These are phyloP conservation scores for Fusarium sp. DNA, from an alignment of 2,329 filamentous ascomycete genomes.

Conservation along the genomic window DNA sequence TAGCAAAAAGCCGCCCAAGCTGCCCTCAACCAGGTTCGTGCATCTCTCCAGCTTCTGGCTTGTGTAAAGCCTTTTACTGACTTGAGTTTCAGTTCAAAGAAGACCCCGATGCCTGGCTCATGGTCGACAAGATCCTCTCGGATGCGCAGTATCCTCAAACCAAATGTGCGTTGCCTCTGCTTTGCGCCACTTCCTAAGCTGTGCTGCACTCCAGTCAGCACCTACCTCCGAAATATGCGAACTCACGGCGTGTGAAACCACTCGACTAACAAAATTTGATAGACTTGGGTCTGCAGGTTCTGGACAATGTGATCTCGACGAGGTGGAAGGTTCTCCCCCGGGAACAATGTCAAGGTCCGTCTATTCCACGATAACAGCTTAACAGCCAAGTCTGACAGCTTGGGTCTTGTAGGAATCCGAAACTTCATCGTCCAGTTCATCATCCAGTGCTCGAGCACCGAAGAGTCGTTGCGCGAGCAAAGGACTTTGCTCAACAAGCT, in stretches of 20 bases:
- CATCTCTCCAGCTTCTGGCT: constrained; percentile 19
- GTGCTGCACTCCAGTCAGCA: constrained; percentile 3
- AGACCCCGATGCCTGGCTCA: constrained; percentile 96
- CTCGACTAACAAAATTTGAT: constrained; percentile 47
- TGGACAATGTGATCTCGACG: constrained; percentile 98
- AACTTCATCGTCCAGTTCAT: constrained; percentile 99
- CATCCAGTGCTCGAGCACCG: constrained; percentile 90
- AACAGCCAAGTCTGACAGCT: constrained; percentile 28
- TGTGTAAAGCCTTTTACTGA: constrained; percentile 26
- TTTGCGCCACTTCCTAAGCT: constrained; percentile 30
- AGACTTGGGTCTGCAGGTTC: constrained; percentile 95
- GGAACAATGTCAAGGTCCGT: constrained; percentile 89
- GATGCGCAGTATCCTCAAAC: constrained; percentile 95
- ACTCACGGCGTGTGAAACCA: constrained; percentile 14
- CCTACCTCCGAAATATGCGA: constrained; percentile 3
- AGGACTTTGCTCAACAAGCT: constrained; percentile 97
- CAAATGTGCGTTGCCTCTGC: constrained; percentile 77
- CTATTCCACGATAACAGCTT: constrained; percentile 5
- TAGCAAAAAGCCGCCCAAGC: constrained; percentile 98
- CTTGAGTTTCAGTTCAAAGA: constrained; percentile 85
- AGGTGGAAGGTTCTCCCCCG: constrained; percentile 98
- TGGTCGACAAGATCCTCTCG: constrained; percentile 96
- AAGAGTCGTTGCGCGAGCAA: constrained; percentile 87
- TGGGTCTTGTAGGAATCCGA: constrained; percentile 78
- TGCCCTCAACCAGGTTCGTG: constrained; percentile 87